Conservation (phyloP, 768 basidiomycete species). For the Tulasnella sp. region DNA sequence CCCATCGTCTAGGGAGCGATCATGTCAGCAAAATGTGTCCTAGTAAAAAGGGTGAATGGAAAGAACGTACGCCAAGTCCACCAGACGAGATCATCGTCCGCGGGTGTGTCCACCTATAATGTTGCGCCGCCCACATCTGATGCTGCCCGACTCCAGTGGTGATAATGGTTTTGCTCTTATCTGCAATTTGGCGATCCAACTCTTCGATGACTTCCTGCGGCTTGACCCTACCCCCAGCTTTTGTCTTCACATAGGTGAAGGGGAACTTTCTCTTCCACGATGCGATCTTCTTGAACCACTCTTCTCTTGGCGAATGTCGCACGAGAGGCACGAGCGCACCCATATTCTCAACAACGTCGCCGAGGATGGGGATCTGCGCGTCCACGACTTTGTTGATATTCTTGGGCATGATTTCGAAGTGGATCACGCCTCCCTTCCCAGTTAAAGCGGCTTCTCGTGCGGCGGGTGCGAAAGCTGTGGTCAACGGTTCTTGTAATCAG, state of each 20-base stretch:
- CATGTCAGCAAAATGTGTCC: neutral
- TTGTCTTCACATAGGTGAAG: slow-evolving; percentile 69
- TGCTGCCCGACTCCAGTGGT: slow-evolving; percentile 97
- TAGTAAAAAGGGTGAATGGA: slow-evolving; percentile 15
- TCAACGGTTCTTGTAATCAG: neutral
- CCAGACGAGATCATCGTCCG: slow-evolving; percentile 86
- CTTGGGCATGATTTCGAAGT: slow-evolving; percentile 98
- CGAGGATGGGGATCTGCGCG: slow-evolving; percentile 85
- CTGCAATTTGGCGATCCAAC: slow-evolving; percentile 65
- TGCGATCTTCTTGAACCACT: slow-evolving; percentile 78
- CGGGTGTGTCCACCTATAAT: slow-evolving; percentile 83
- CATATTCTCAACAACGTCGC: slow-evolving; percentile 82
- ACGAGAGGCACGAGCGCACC: slow-evolving; percentile 73
- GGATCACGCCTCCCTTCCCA: slow-evolving; percentile 92
- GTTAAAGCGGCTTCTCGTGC: slow-evolving; percentile 74
- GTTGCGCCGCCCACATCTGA: slow-evolving; percentile 99
- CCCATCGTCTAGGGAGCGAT: slow-evolving; percentile 87
- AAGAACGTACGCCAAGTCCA: slow-evolving; percentile 73
- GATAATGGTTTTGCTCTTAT: slow-evolving; percentile 76
- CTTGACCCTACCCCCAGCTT: slow-evolving; percentile 63
- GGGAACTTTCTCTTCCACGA: slow-evolving; percentile 82
- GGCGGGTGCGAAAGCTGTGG: slow-evolving; percentile 68
- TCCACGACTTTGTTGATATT: slow-evolving; percentile 99
- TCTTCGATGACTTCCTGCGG: slow-evolving; percentile 96
- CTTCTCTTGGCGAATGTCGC: slow-evolving; percentile 44